Percentiles rank a stretch among this genome's conserved stretches.
Evolutionary conservation across 192 early-diverging fungal species (phyloP).

Genomic region (Coemansia umbellata): DNA sequence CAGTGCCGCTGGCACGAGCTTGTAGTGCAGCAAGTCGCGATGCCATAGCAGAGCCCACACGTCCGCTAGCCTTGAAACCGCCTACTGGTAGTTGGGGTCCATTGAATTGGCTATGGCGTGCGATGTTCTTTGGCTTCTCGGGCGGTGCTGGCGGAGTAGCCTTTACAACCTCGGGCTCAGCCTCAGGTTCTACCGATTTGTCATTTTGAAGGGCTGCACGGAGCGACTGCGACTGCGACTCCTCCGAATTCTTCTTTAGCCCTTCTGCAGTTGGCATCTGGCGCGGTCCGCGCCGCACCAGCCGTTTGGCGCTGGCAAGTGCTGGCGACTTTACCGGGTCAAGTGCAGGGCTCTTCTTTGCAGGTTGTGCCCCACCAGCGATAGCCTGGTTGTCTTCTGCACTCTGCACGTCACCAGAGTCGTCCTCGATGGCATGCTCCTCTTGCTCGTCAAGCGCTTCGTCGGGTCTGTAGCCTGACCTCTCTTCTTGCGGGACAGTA

Average conservation of each 20-base stretch:
- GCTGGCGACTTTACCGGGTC: slow-evolving; percentile 44
- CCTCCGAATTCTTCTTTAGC: slow-evolving; percentile 32
- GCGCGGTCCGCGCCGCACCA: slow-evolving; percentile 42
- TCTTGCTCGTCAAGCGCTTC: background rate
- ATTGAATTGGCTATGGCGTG: slow-evolving; percentile 13
- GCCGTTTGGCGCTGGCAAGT: slow-evolving; percentile 31
- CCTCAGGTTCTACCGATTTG: slow-evolving; percentile 22
- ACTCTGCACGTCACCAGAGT: background rate
- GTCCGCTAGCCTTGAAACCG: slow-evolving; percentile 45
- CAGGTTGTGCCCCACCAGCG: background rate
- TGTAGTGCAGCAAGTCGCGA: slow-evolving; percentile 47
- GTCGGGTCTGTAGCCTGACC: background rate
- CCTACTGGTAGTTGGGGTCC: slow-evolving; percentile 39
- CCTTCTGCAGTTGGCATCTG: slow-evolving; percentile 48
- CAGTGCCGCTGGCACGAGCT: slow-evolving; percentile 21
- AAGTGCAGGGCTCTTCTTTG: slow-evolving; percentile 5
- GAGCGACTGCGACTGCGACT: slow-evolving; percentile 45
- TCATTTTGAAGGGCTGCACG: slow-evolving; percentile 36
- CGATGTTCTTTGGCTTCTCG: slow-evolving; percentile 37
- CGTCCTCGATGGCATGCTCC: background rate
- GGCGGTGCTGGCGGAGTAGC: slow-evolving; percentile 23
- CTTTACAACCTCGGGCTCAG: slow-evolving; percentile 3
- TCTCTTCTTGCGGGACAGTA: background rate
- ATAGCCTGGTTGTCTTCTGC: background rate
- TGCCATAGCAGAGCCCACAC: slow-evolving; percentile 46